Percentiles rank a stretch among this genome's conserved stretches.
phyloP scores from a whole-genome alignment of 345 rosid genomes.

The Hibiscus mutabilis region DNA sequence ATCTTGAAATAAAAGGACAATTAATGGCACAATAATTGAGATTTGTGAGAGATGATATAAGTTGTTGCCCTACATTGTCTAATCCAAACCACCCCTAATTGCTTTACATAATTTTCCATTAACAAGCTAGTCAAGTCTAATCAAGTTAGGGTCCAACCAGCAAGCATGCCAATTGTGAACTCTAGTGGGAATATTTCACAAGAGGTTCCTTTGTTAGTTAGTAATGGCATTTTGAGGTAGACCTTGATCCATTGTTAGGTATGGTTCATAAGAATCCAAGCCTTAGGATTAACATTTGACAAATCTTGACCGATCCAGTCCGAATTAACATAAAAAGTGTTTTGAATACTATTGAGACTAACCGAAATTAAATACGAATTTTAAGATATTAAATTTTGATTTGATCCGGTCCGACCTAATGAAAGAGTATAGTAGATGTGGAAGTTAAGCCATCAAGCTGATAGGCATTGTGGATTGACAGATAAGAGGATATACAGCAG shows the following conservation, averaged over 20 bases:
- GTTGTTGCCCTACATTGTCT: slow-evolving; percentile 4
- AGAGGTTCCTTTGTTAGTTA: background rate
- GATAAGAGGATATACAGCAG: background rate
- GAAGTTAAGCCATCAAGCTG: slow-evolving; percentile 4
- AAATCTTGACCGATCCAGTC: too few relatives aligned
- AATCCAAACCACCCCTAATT: background rate
- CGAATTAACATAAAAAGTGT: too few relatives aligned
- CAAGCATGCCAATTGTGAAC: background rate
- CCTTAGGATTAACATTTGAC: background rate
- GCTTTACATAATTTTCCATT: background rate
- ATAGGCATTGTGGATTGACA: background rate
- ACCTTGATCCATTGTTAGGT: background rate
- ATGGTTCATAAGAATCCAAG: background rate
- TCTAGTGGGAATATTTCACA: background rate
- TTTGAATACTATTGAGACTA: too few relatives aligned
- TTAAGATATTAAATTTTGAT: too few relatives aligned
- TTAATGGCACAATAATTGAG: background rate
- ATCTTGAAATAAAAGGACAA: background rate
- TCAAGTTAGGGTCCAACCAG: background rate
- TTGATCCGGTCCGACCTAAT: too few relatives aligned
- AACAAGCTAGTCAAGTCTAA: background rate
- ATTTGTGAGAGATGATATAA: background rate
- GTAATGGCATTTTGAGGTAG: background rate
- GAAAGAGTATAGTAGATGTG: background rate
- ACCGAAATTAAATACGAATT: too few relatives aligned